Evolutionary conservation across 306 rosid species (phyloP), one percentile per base, ranked within the genome.

Genomic region (Myrica gale): DNA sequence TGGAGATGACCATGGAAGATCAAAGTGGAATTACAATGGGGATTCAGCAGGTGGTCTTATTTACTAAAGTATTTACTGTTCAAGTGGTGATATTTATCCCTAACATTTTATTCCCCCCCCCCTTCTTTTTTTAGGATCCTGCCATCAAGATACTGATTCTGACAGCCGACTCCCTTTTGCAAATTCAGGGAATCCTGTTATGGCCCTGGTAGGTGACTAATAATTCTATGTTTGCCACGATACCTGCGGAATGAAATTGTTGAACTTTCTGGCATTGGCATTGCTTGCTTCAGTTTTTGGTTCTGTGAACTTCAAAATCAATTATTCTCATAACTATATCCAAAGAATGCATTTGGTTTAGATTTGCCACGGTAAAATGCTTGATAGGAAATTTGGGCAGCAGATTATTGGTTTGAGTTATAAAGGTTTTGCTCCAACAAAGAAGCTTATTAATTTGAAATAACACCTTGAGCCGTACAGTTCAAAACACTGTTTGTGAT

Each of bases 151-250:
- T 70, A 81, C 82, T 69, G 91, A 87, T 80, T 80, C 83, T 76
- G 89, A 83, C 66, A 80, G 78, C 82, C 81, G 91, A 77, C 93
- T 92, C 61, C 97, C 99, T 37, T 96, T 96, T 87, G 90, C 93
- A 39, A 96, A 90, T 85, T 96, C 99, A 79, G 96, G 90, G 85
- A 96, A 92, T 88, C 99, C 98, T 55, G 98, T 92, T 80, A 96
- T 92, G 99, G 84, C 99, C 74, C 79, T 96, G 98, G 99, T 96
- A 86, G 78, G 90, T 84, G 83, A 69, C 84, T 73, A 69, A 62
- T 70, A 55, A 69, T 83, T 16, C 54, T 68, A 74, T 85, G 78
- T 72, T 76, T 65, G 46, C 44, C 68, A 32, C 5, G 32, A 61
- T 61, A 26, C 68, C 9, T 26, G 6, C 8, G 19, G 16, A 61